Percentiles rank a stretch among this genome's conserved stretches.
Evolutionary conservation across 441 rosid genomes (phyloP).

Genomic region (Brassica balearica): DNA sequence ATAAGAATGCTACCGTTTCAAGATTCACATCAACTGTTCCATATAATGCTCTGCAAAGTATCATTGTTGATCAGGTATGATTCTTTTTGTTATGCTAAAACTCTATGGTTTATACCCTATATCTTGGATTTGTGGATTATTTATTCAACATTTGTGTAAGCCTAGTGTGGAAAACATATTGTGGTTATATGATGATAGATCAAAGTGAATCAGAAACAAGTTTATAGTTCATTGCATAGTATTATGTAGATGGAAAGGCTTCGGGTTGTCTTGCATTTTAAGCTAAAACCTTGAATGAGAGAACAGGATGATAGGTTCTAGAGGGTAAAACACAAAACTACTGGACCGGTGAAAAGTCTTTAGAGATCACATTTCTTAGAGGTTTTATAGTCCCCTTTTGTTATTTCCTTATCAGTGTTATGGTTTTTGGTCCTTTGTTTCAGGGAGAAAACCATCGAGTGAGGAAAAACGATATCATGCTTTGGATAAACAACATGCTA

Average conservation of each 20-base stretch:
- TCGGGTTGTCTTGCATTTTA: too few species aligned
- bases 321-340: slow-evolving; percentile 14
- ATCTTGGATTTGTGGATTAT: background rate
- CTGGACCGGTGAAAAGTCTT: background rate
- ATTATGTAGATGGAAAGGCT: too few species aligned
- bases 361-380: slow-evolving; percentile 16
- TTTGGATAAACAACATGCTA: slow-evolving; percentile 62
- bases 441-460: slow-evolving; percentile 55
- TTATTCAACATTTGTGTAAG: slow-evolving; percentile 8
- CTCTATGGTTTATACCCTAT: slow-evolving; percentile 2
- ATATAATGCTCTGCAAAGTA: slow-evolving; percentile 52
- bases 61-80: slow-evolving; percentile 69
- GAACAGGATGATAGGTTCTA: background rate
- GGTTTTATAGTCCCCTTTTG: background rate
- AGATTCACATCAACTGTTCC: slow-evolving; percentile 49
- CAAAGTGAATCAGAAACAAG: background rate
- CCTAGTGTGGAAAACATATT: background rate
- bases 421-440: slow-evolving; percentile 35
- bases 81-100: slow-evolving; percentile 12
- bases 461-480: slow-evolving; percentile 51
- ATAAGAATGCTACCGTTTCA: slow-evolving; percentile 34
- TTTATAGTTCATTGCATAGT: background rate
- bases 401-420: slow-evolving; percentile 7
- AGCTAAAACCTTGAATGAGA: background rate
- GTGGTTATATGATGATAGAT: slow-evolving; percentile 11